phyloP scores from a whole-genome alignment of 768 basidiomycete genomes.

The Lactarius indigo region DNA sequence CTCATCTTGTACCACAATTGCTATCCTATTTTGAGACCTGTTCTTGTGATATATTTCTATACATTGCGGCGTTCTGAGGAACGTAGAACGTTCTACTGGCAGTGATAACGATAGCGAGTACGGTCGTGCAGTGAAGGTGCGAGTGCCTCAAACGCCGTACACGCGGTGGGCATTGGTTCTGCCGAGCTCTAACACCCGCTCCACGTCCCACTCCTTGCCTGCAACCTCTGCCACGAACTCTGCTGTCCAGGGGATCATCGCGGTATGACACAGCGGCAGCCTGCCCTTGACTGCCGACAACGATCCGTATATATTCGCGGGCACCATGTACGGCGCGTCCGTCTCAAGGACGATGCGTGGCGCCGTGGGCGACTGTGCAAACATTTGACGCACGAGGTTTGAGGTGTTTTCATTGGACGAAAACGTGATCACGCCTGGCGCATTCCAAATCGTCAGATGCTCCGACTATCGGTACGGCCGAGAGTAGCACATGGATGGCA shows the following conservation, averaged over 20 bases:
- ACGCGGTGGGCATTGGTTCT: slow-evolving; percentile 60
- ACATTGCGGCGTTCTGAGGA: not conserved
- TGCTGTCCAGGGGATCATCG: slow-evolving; percentile 85
- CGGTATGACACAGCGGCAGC: slow-evolving; percentile 70
- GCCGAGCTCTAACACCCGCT: slow-evolving; percentile 55
- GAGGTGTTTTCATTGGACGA: slow-evolving; percentile 70
- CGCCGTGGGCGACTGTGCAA: slow-evolving; percentile 21
- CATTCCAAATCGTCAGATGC: not conserved
- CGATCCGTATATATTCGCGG: slow-evolving; percentile 63
- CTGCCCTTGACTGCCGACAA: slow-evolving; percentile 51
- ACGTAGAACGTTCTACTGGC: not conserved
- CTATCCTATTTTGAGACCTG: not conserved
- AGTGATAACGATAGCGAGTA: not conserved
- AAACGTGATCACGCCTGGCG: slow-evolving; percentile 74
- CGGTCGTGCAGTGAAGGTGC: not conserved
- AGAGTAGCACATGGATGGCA: not conserved
- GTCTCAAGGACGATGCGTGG: slow-evolving; percentile 65
- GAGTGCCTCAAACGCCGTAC: slow-evolving; percentile 44
- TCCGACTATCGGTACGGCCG: not conserved
- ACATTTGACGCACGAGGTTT: slow-evolving; percentile 51
- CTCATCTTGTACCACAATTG: slow-evolving; percentile 16
- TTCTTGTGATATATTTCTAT: not conserved
- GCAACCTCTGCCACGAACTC: slow-evolving; percentile 59
- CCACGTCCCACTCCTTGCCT: slow-evolving; percentile 46
- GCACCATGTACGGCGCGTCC: slow-evolving; percentile 86